Conservation (phyloP, 495 filamentous ascomycete species). For the Penicillium pancosmium region DNA sequence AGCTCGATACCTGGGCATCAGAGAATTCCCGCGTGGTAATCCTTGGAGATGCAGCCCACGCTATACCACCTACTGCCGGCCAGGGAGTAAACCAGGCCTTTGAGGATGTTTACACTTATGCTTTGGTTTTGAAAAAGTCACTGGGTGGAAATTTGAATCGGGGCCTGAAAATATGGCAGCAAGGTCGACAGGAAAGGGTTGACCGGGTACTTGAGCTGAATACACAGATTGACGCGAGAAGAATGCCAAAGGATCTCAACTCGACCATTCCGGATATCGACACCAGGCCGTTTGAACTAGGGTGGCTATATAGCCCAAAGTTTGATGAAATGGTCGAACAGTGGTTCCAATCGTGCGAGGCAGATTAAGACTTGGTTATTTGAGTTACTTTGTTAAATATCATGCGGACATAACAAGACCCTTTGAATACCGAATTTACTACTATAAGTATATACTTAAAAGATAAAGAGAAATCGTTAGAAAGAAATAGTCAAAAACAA, state of each 20-base stretch:
- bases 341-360: slow-evolving; percentile 20
- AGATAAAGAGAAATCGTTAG: too few relatives aligned
- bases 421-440: too few relatives aligned
- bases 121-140: slow-evolving; percentile 19
- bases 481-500: too few relatives aligned
- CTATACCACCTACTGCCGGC: slow-evolving; percentile 48
- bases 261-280: slow-evolving; percentile 27
- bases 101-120: slow-evolving; percentile 41
- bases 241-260: slow-evolving; percentile 28
- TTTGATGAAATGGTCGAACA: slow-evolving; percentile 31
- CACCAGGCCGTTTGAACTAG: slow-evolving; percentile 35
- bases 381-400: not conserved
- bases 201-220: slow-evolving; percentile 36
- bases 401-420: too few relatives aligned
- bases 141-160: slow-evolving; percentile 5
- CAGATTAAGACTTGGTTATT: not conserved
- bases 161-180: slow-evolving; percentile 33
- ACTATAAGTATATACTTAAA: too few relatives aligned
- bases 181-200: slow-evolving; percentile 32
- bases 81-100: slow-evolving; percentile 48
- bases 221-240: slow-evolving; percentile 32
- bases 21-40: slow-evolving; percentile 36
- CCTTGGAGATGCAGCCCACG: slow-evolving; percentile 52
- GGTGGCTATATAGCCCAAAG: slow-evolving; percentile 34
- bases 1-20: slow-evolving; percentile 41